These are phyloP conservation scores for Fusarium nisikadoi DNA, from an alignment of 2,329 filamentous ascomycete genomes.

Conservation along the genomic window DNA sequence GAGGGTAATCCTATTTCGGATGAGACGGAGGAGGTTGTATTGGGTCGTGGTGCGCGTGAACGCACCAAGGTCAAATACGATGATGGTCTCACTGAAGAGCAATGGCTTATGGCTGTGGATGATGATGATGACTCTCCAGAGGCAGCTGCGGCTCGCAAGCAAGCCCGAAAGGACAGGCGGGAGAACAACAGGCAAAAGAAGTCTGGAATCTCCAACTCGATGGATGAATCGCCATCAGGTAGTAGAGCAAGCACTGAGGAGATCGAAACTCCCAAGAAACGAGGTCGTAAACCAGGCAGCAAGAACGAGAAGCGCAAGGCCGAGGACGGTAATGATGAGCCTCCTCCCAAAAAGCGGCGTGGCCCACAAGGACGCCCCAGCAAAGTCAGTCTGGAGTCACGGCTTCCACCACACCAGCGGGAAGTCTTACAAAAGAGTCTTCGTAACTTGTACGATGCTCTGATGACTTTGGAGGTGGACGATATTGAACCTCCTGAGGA, in stretches of 20 bases:
- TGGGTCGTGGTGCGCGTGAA: slow-evolving; percentile 92
- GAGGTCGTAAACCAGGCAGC: slow-evolving; percentile 80
- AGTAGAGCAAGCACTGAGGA: slow-evolving; percentile 88
- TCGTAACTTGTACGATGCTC: slow-evolving; percentile 77
- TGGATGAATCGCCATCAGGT: slow-evolving; percentile 78
- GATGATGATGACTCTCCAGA: slow-evolving; percentile 96
- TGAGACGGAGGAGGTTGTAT: slow-evolving; percentile 77
- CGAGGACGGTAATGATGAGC: slow-evolving; percentile 79
- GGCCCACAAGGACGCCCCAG: slow-evolving; percentile 77
- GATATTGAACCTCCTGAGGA: slow-evolving; percentile 69
- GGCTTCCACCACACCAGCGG: slow-evolving; percentile 75
- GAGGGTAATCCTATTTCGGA: slow-evolving; percentile 86
- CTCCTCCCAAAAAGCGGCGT: slow-evolving; percentile 81
- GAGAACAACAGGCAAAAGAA: slow-evolving; percentile 79
- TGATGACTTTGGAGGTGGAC: slow-evolving; percentile 88
- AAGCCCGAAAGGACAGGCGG: slow-evolving; percentile 83
- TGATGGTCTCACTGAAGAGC: slow-evolving; percentile 96
- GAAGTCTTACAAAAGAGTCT: slow-evolving; percentile 82
- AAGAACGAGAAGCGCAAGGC: slow-evolving; percentile 90
- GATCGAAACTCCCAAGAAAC: slow-evolving; percentile 79
- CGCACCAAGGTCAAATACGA: slow-evolving; percentile 95
- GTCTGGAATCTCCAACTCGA: slow-evolving; percentile 45
- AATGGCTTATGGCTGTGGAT: slow-evolving; percentile 98
- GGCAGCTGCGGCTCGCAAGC: slow-evolving; percentile 89
- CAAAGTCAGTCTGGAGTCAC: slow-evolving; percentile 58